Base-by-base conservation (phyloP, 73 alveolate species). In the Paramecium sonneborni region DNA sequence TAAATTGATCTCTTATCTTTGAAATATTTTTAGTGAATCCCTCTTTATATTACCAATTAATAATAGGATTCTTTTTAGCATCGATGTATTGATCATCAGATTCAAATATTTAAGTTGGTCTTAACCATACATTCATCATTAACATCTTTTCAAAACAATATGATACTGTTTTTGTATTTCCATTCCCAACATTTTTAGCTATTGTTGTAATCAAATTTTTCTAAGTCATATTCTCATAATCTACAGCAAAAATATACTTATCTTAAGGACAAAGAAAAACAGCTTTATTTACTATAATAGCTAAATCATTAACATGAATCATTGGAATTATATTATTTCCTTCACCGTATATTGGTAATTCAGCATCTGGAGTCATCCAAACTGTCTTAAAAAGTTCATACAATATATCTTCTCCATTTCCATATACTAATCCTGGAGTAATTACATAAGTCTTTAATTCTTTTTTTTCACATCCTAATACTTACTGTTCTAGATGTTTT, bases 1-100 rank as follows among this genome's bases (percentile, higher is more conserved):
- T 94, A 87, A 94, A 94, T 92, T 94, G 94, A 55, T 87, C 92
- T 67, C 97, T 94, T 2, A 94, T 84, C 87, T 92, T 92, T 43
- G 89, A 90, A 58, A 94, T 86, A 88, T 94, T 92, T 85, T 94
- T 95, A 37, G 97, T 91, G 24, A 94, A 88, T 11, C 96, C 97
- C 37, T 92, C 92, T 56, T 94, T 93, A 58, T 93, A 94, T 82
- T 92, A 92, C 97, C 97, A 94, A 74, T 86, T 76, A 56, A 94
- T 34, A 10, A 37, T 35, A 14, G 87, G 67, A 35, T 74, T 74
- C 21, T 10, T 74, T 21, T 34, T 35, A 35, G 87, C 87, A 34
- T 74, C 68, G 5, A 35, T 74, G 10, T n/a, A 15, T 74, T 35
- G 14, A 32, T 74, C 84, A 26, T 67, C 72, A n/a, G 41, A 28